These are phyloP conservation scores for Cymbidium sinense DNA, from an alignment of 106 monocot genomes.

Conservation along the genomic window DNA sequence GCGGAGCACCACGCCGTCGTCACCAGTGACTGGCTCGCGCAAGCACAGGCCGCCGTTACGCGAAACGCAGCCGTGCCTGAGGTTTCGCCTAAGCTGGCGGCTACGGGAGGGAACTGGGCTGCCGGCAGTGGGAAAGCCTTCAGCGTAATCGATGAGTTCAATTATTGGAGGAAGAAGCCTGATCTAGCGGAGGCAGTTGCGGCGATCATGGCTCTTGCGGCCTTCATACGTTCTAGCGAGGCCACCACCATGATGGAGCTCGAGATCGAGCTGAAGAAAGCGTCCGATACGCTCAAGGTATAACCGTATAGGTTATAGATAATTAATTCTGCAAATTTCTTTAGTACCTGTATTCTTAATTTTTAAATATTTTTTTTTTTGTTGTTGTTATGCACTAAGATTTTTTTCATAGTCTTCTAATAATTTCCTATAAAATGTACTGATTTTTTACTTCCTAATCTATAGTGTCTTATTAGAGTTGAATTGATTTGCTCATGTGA, in stretches of 20 bases:
- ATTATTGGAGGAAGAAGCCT: conserved; percentile 88
- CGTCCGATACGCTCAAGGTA: conserved; percentile 84
- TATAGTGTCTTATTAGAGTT: too few relatives aligned
- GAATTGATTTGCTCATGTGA: background rate
- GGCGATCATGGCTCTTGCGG: conserved; percentile 92
- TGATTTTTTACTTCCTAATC: background rate
- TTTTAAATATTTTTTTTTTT: background rate
- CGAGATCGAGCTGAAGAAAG: conserved; percentile 88
- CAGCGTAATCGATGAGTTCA: conserved; percentile 91
- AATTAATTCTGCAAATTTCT: background rate
- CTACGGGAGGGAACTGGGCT: background rate
- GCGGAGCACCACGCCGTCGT: conserved; percentile 87
- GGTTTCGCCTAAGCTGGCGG: background rate
- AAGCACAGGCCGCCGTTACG: conserved; percentile 48
- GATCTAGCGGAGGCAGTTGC: conserved; percentile 96
- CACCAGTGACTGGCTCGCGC: conserved; percentile 90
- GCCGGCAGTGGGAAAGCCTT: conserved; percentile 19
- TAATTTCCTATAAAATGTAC: background rate
- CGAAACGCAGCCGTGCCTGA: conserved; percentile 7
- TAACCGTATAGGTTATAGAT: background rate
- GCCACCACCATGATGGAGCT: conserved; percentile 98
- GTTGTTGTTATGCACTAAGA: background rate
- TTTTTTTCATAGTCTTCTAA: background rate
- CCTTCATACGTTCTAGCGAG: conserved; percentile 64
- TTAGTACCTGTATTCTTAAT: background rate